Conservation (phyloP, 805 yeast species). For the Candida chilensis region DNA sequence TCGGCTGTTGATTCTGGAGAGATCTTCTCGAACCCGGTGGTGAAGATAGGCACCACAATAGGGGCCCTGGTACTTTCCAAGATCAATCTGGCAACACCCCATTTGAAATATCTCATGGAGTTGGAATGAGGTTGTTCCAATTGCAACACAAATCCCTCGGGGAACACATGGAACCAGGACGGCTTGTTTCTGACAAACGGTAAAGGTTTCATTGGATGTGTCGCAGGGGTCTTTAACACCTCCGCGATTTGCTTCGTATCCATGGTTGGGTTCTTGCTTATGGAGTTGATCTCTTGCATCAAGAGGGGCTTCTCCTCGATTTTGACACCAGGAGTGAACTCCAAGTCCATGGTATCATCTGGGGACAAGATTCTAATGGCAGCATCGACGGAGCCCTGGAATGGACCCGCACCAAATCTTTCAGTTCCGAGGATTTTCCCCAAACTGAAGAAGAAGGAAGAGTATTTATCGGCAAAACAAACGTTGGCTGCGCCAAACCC, state of each 20-base stretch:
- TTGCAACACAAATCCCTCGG: conserved; percentile 92
- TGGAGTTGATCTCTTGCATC: conserved; percentile 29
- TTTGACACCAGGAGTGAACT: conserved; percentile 22
- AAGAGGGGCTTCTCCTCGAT: conserved; percentile 18
- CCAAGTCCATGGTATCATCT: conserved; percentile 53
- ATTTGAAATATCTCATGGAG: conserved; percentile 89
- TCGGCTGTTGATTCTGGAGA: conserved; percentile 67
- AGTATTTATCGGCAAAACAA: conserved; percentile 55
- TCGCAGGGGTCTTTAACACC: no score
- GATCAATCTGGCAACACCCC: conserved; percentile 87
- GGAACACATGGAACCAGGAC: conserved; percentile 91
- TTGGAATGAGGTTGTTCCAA: conserved; percentile 67
- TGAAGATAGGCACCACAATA: conserved; percentile 76
- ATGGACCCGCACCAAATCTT: conserved; percentile 89
- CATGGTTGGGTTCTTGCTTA: conserved; percentile 2
- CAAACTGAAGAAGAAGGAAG: conserved; percentile 62
- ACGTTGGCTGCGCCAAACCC: conserved; percentile 90
- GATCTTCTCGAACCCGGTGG: conserved; percentile 79
- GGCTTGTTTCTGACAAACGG: conserved; percentile 59
- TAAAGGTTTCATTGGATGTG: conserved; percentile 6
- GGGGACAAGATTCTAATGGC: conserved; percentile 73
- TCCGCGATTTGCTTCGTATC: neutral
- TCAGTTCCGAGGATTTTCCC: conserved; percentile 87
- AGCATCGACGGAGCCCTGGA: conserved; percentile 85
- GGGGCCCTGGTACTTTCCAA: conserved; percentile 82